Evolutionary conservation across 2,329 filamentous ascomycete genomes (phyloP).

Genomic region (Colletotrichum melonis): DNA sequence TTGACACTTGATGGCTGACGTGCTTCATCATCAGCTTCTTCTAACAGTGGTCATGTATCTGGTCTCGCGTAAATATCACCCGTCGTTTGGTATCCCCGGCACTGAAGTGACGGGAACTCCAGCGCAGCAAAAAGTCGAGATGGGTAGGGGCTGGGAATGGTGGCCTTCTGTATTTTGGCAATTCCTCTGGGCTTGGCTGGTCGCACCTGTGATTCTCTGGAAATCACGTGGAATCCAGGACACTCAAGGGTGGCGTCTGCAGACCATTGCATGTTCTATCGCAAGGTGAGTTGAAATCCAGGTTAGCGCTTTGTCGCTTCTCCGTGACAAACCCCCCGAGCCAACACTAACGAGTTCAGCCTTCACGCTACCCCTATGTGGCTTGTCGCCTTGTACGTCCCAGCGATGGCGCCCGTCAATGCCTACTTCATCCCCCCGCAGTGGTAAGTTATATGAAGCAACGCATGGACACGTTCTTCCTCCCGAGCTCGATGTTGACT

Average conservation of each 20-base stretch:
- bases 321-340: neutral
- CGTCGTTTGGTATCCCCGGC: conserved; percentile 68
- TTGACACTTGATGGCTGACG: conserved; percentile 29
- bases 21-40: conserved; percentile 57
- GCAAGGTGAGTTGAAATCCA: conserved; percentile 50
- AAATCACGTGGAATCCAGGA: conserved; percentile 70
- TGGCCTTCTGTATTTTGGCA: conserved; percentile 74
- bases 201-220: conserved; percentile 72
- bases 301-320: conserved; percentile 12
- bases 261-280: conserved; percentile 66
- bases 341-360: conserved; percentile 46
- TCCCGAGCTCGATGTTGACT: neutral
- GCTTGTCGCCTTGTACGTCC: conserved; percentile 68
- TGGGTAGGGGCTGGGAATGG: conserved; percentile 73
- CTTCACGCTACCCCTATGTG: conserved; percentile 75
- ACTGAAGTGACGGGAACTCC: conserved; percentile 69
- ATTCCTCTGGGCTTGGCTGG: conserved; percentile 71
- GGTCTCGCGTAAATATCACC: conserved; percentile 74
- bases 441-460: conserved; percentile 59
- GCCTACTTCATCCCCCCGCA: conserved; percentile 68
- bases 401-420: conserved; percentile 64
- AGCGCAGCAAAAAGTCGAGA: conserved; percentile 58
- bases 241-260: conserved; percentile 73
- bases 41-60: conserved; percentile 71
- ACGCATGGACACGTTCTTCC: neutral